A percentile compares a stretch with the other conserved stretches of the same genome.
phyloP scores from a whole-genome alignment of 1,284 basidiomycete species.

The Inonotus hispidus region DNA sequence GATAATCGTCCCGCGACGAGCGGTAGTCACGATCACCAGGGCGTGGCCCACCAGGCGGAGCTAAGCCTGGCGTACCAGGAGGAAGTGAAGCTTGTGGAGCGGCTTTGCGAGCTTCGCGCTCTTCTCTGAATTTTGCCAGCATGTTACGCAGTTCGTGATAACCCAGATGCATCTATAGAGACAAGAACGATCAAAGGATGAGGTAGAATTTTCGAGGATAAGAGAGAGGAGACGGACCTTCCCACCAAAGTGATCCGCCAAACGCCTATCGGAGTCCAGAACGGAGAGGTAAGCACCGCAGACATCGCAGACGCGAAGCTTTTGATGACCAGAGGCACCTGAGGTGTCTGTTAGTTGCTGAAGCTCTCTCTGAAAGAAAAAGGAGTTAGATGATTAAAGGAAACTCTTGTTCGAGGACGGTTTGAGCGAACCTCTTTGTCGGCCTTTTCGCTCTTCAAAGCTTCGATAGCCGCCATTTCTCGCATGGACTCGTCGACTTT shows the following conservation, averaged over 20 bases:
- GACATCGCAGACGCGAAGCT: slow-evolving; percentile 97
- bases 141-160: slow-evolving; percentile 97
- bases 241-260: slow-evolving; percentile 99
- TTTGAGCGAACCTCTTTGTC: slow-evolving; percentile 79
- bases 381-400: not conserved
- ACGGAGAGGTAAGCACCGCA: slow-evolving; percentile 98
- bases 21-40: slow-evolving; percentile 41
- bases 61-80: slow-evolving; percentile 29
- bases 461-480: slow-evolving; percentile 96
- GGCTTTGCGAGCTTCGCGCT: slow-evolving; percentile 77
- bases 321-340: slow-evolving; percentile 98
- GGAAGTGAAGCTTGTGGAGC: slow-evolving; percentile 35
- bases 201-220: not conserved
- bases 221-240: slow-evolving; percentile 58
- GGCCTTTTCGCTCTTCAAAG: slow-evolving; percentile 91
- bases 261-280: slow-evolving; percentile 94
- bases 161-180: slow-evolving; percentile 89
- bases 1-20: slow-evolving; percentile 53
- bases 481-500: slow-evolving; percentile 98
- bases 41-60: slow-evolving; percentile 29
- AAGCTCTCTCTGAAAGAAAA: slow-evolving; percentile 67
- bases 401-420: not conserved
- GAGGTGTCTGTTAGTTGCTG: slow-evolving; percentile 97
- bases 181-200: slow-evolving; percentile 1
- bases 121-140: slow-evolving; percentile 82